Base-by-base conservation (phyloP, 2,329 filamentous ascomycete genomes). In the Colletotrichum tamarilloi region DNA sequence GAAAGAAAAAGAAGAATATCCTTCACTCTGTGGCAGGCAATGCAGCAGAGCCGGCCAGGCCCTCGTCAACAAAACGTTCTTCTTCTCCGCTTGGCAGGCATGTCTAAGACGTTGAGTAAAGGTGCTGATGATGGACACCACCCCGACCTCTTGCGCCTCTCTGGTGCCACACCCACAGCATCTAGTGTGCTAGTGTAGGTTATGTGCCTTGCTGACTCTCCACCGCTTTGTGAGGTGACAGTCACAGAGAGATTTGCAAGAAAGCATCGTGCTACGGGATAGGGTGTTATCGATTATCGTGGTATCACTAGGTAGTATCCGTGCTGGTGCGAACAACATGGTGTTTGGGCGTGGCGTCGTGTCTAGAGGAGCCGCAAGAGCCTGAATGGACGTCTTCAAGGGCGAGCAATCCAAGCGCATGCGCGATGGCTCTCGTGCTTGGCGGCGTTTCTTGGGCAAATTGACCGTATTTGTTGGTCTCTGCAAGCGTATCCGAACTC, bases 41-140 rank as follows among this genome's bases (percentile, higher is more conserved):
- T 52, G 38, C 32, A 26, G 8, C 24, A 64, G 22, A 28, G 24
- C 35, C 35, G 52, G 52, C 53, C 38, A 58, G 58, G 49, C 66
- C n/a, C 30, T 46, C 30, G 42, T 56, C 70, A 49, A 35, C 66
- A 35, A 49, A 46, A 14, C 16, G 52, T 30, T 42, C 42, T 26
- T 49, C 24, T 19, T 60, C 55, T 56, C 46, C 65, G 65, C 69
- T 63, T 63, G 58, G 65, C 64, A 72, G 65, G 38, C 65, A 63
- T 72, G 58, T 68, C 65, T 72, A 53, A 63, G 52, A 63, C 65
- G 38, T 68, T 26, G 65, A 58, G 42, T 63, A 52, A 68, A 64
- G 69, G 28, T 28, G 46, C 24, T 72, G 28, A 63, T 71, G 56
- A 63, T 30, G 58, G 65, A 49, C 35, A 30, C 28, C 55, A 14